Evolutionary conservation across 371 early-diverging fungal species (phyloP).

Genomic region (Mucor sp.): DNA sequence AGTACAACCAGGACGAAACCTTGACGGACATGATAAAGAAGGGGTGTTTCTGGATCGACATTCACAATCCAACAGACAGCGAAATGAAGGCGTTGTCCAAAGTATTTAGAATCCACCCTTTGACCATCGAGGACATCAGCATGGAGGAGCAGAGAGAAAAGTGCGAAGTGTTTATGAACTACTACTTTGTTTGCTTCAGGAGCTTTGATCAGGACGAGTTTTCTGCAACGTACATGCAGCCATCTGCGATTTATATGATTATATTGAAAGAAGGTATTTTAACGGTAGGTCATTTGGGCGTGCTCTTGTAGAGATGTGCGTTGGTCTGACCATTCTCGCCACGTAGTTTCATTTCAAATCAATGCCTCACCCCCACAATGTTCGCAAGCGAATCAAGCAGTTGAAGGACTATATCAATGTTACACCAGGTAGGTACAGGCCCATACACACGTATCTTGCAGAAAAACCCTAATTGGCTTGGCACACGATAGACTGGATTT

Average conservation of each 20-base stretch:
- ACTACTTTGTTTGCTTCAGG: conserved; percentile 90
- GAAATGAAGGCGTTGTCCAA: conserved; percentile 65
- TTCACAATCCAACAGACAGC: conserved; percentile 69
- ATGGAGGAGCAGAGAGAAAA: conserved; percentile 92
- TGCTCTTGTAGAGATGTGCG: neutral
- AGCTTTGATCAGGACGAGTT: conserved; percentile 72
- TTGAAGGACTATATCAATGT: conserved; percentile 65
- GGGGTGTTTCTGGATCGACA: conserved; percentile 87
- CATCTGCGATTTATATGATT: conserved; percentile 82
- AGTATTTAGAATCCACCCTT: conserved; percentile 81
- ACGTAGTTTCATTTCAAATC: conserved; percentile 72
- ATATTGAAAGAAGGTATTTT: conserved; percentile 80
- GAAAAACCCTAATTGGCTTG: neutral
- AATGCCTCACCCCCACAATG: conserved; percentile 74
- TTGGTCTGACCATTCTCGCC: neutral
- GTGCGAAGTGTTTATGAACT: conserved; percentile 87
- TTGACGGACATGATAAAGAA: conserved; percentile 42
- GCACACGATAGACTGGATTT: conserved; percentile 75
- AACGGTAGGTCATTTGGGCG: conserved; percentile 50
- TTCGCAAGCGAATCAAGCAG: conserved; percentile 75
- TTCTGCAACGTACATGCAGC: conserved; percentile 69
- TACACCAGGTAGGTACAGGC: conserved; percentile 46
- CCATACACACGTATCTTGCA: neutral
- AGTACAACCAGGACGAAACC: conserved; percentile 11
- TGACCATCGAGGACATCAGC: conserved; percentile 90